Evolutionary conservation across 306 rosid genomes (phyloP), one percentile per base, ranked within the genome.

Genomic region (Rosa chinensis): DNA sequence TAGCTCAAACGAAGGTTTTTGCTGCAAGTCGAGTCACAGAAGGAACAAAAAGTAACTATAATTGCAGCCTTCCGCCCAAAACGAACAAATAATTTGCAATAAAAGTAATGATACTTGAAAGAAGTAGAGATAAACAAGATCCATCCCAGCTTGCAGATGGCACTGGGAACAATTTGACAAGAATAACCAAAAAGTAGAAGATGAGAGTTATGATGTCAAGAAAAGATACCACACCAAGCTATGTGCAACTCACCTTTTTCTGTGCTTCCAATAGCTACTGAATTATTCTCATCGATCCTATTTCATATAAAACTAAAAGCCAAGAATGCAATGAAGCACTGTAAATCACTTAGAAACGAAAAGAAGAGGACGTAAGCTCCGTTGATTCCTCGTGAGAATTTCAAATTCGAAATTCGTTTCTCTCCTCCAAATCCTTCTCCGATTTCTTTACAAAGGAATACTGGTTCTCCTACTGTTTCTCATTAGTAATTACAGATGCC

Each of bases 1-100:
- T 23, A 94, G 85, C 83, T 94, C 99, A 84, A 91, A 94, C 20
- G 99, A 94, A 84, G 99, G 99, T 69, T 94, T 87, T 82, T 91
- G 88, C 99, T 94, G 93, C 77, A 86, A 77, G 56, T 40, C 9
- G 23, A 82, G 20, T n/a, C 18, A 75, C 63, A 58, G 37, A 74
- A 67, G 47, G 58, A 58, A 69, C 12, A 71, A 17, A 16, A 70
- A 4, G 23, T 40, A 55, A 25, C 12, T 55, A 56, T 44, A 70
- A 66, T 5, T 74, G 37, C 69, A 53, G 23, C 9, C 37, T 25
- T 62, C 70, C 39, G 67, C 50, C 49, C 80, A 25, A 47, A 35
- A 55, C 4, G 40, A 81, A 68, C 17, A 6, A 62, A 32, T 37
- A 9, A 17, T 62, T 43, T 72, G 49, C 74, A 72, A 77, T 14